A percentile compares a stretch with the other conserved stretches of the same genome.
These are phyloP conservation scores for Trypanosoma vivax DNA, from an alignment of 208 protist species.

Conservation along the genomic window DNA sequence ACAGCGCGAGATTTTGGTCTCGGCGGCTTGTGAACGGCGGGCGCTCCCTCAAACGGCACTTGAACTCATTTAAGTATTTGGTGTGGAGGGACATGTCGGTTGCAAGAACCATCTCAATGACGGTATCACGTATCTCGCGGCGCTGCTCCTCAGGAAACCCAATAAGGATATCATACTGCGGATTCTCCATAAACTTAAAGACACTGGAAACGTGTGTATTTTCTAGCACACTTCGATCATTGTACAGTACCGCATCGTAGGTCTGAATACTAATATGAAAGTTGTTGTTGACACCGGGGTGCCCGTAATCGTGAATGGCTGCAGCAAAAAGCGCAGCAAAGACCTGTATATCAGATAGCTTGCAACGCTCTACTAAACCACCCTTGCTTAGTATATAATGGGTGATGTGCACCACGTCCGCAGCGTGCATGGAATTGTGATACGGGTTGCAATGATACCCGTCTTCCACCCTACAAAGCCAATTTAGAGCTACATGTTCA, in stretches of 20 bases:
- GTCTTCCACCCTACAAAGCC: slow-evolving; percentile 82
- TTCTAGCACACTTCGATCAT: slow-evolving; percentile 94
- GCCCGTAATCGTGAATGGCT: slow-evolving; percentile 95
- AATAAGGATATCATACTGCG: slow-evolving; percentile 74
- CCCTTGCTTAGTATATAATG: slow-evolving; percentile 81
- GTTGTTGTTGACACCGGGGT: slow-evolving; percentile 94
- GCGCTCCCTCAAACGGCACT: slow-evolving; percentile 54
- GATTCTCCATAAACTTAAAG: slow-evolving; percentile 89
- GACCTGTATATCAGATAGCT: slow-evolving; percentile 76
- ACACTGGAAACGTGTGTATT: slow-evolving; percentile 89
- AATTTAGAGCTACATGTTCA: slow-evolving; percentile 85
- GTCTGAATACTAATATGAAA: slow-evolving; percentile 86
- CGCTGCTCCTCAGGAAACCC: slow-evolving; percentile 73
- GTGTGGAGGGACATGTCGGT: slow-evolving; percentile 92
- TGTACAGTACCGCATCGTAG: slow-evolving; percentile 90
- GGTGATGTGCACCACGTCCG: slow-evolving; percentile 86
- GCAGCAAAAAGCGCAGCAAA: slow-evolving; percentile 88
- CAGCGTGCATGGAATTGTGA: slow-evolving; percentile 92
- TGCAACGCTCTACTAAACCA: slow-evolving; percentile 57
- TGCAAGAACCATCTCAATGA: slow-evolving; percentile 91
- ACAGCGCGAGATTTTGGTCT: slow-evolving; percentile 81
- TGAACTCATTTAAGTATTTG: slow-evolving; percentile 72
- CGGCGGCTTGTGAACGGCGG: slow-evolving; percentile 60
- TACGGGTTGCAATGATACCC: slow-evolving; percentile 91
- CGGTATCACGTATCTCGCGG: slow-evolving; percentile 76